Evolutionary conservation across 2,329 filamentous ascomycete species (phyloP), one percentile per base, ranked within the genome.

Genomic region (Botryotinia convoluta): DNA sequence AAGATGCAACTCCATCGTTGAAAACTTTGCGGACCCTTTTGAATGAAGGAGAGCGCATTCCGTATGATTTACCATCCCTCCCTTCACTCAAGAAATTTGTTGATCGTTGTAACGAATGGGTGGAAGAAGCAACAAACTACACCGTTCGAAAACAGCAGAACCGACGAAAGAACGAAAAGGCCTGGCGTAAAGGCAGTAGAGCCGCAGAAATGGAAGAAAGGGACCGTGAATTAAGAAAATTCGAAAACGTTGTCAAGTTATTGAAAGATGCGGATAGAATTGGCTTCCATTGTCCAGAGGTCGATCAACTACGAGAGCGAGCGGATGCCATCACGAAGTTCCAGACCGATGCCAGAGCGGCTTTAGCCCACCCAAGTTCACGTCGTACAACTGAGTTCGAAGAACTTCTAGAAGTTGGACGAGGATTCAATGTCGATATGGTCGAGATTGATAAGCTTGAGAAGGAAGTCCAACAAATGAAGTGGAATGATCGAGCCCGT

Each of bases 111-210:
- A 97, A 97, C 82, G 94, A 97, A 81, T 98, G 97, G 93, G 94
- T 98, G 76, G 96, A 98, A 79, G 95, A 98, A 84, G 96, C 96
- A 77, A 96, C 93, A 79, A 95, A 93, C 81, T 99, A 97, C 85
- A 97, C 95, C 80, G 95, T 96, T 74, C 93, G 96, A 78, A 99
- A 99, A 85, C 95, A 98, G 84, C 95, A 98, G 83, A 97, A 97
- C 80, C 92, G 96, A 76, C 93, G 95, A 75, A 98, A 98, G 84
- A 97, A 92, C 82, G 95, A 98, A 79, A 96, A 94, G 80, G 89
- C 89, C 62, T 96, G 92, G 90, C 92, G 94, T 76, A 91, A 89
- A 79, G 88, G 90, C 72, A 89, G 88, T 69, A 95, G 92, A 82
- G 91, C 90, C 69, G 89, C 92, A 69, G 95, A 98, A 79, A 87